Conservation (phyloP, 148 eudicot genomes). For the Chenopodium album region DNA sequence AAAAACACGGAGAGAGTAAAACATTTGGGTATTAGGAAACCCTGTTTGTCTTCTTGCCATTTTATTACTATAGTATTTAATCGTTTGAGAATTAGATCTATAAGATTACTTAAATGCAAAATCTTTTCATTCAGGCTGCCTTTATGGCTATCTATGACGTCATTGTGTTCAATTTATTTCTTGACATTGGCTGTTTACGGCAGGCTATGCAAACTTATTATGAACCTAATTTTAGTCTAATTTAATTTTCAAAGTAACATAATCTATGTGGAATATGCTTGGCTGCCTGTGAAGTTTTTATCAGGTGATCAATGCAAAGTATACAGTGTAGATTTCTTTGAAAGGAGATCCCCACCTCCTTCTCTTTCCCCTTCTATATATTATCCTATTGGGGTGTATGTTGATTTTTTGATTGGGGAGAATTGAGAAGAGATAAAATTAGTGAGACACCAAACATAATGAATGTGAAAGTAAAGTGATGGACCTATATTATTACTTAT, state of each 20-base stretch:
- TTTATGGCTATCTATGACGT: background rate
- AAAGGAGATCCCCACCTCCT: background rate
- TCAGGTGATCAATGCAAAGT: background rate
- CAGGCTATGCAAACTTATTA: background rate
- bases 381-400: no score
- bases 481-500: no score
- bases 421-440: no score
- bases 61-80: background rate
- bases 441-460: no score
- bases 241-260: background rate
- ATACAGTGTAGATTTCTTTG: background rate
- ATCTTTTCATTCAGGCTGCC: background rate
- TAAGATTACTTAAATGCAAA: background rate
- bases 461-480: no score
- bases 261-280: background rate
- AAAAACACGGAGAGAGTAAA: no score
- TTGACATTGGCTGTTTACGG: background rate
- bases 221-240: background rate
- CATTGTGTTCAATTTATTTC: background rate
- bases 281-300: background rate
- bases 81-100: background rate
- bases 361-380: no score
- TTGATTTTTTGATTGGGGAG: no score
- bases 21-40: background rate
- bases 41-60: background rate